Evolutionary conservation across 176 grass and related monocot genomes (phyloP), one percentile per base, ranked within the genome.

Genomic region (Musa itinerans): DNA sequence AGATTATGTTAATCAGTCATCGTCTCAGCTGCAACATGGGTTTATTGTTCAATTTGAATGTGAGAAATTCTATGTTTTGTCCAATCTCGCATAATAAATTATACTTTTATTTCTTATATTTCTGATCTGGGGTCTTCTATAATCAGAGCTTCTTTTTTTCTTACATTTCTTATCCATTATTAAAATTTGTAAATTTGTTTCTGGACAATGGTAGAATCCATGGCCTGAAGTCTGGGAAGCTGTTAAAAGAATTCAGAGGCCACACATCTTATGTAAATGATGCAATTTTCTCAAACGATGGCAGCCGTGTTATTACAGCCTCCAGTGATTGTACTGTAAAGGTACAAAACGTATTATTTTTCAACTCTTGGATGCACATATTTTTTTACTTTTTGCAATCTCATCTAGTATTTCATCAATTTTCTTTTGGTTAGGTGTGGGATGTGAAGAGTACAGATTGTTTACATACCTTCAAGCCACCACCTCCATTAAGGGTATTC

Each of bases 381-480:
- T 62, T 27, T 66, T 48, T 43, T 43, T 5, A 43, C 10, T n/a
- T 49, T 21, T 6, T 74, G 53, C 11, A 2, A 29, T 57, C 53
- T 74, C 8, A 52, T 50, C 15, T 24, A 11, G 21, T 89, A 79
- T 80, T 76, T 6, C 34, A 43, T 43, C 34, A 43, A 6, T 43
- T 5, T 34, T 43, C 34, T 43, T 59, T 80, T 77, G 66, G 52
- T 66, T 50, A 99, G 95, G 88, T 99, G 70, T 99, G 95, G 95
- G 95, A 99, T 87, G 71, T 78, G 50, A 99, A 99, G 89, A 99
- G 88, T 81, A 86, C 95, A 89, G 95, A 99, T 81, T 99, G 95
- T 79, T 82, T 99, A 78, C 88, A 99, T 61, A 84, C 95, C 11
- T 99, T 99, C 81, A 93, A 93, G 81, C 95, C 95, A 64, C 95